A percentile compares a stretch with the other conserved stretches of the same genome.
Conservation (phyloP, 495 filamentous ascomycete species). For the Bryoglossum gracile region DNA sequence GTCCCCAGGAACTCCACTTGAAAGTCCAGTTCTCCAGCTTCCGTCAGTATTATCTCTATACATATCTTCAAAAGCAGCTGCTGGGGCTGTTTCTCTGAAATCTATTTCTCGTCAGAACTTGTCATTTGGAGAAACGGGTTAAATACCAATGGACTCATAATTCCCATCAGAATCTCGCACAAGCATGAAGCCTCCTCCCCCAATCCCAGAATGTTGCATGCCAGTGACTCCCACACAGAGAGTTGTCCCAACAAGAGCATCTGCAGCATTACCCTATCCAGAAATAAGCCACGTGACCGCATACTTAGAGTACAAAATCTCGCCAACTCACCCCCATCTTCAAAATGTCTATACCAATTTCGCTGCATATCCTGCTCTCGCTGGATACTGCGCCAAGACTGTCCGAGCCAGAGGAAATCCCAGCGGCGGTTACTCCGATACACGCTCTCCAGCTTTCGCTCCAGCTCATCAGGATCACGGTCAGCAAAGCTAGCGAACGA, state of each 20-base stretch:
- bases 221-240: constrained; percentile 71
- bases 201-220: constrained; percentile 75
- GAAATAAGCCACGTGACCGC: not conserved
- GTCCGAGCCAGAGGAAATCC: constrained; percentile 22
- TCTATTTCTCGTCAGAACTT: constrained; percentile 35
- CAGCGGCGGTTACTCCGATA: no score
- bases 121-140: not conserved
- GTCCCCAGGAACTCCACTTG: constrained; percentile 80
- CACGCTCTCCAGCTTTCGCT: no score
- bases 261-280: constrained; percentile 58
- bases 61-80: constrained; percentile 72
- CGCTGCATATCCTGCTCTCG: constrained; percentile 67
- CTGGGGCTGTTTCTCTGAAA: constrained; percentile 80
- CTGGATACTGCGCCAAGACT: constrained; percentile 70
- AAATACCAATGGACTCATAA: constrained; percentile 54
- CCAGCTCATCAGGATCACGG: not conserved
- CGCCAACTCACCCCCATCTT: constrained; percentile 39
- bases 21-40: constrained; percentile 51
- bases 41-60: constrained; percentile 50
- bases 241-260: constrained; percentile 65
- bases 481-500: not conserved
- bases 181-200: constrained; percentile 85
- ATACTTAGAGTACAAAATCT: not conserved
- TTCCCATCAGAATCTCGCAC: constrained; percentile 54
- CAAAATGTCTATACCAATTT: constrained; percentile 66